Percentiles rank a stretch among this genome's conserved stretches.
Evolutionary conservation across 495 filamentous ascomycete genomes (phyloP).

Genomic region (Trichodelitschia bisporula): DNA sequence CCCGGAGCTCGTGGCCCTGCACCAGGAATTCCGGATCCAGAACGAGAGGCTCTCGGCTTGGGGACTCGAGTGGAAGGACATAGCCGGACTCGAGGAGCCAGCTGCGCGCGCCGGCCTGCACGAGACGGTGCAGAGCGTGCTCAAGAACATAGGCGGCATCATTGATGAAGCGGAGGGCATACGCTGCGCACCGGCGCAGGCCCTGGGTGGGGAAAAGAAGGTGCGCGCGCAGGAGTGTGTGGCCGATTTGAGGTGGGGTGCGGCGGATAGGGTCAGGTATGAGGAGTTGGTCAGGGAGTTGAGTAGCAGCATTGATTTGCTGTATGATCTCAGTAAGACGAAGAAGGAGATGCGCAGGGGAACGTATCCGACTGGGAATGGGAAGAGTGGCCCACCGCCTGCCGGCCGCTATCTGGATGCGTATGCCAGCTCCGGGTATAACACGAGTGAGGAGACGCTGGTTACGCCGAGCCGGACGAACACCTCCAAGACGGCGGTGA

Average conservation of each 20-base stretch:
- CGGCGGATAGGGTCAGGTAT: slow-evolving; percentile 25
- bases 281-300: slow-evolving; percentile 52
- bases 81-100: slow-evolving; percentile 65
- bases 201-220: slow-evolving; percentile 7
- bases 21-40: slow-evolving; percentile 36
- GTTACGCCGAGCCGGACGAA: slow-evolving; percentile 7
- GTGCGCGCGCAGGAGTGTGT: too few relatives aligned
- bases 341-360: slow-evolving; percentile 18
- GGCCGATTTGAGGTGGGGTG: slow-evolving; percentile 18
- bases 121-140: slow-evolving; percentile 68
- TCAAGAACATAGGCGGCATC: slow-evolving; percentile 71
- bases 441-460: slow-evolving; percentile 9
- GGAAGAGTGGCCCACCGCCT: neutral
- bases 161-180: slow-evolving; percentile 64
- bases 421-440: slow-evolving; percentile 6
- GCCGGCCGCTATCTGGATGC: too few relatives aligned
- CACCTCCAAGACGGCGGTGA: neutral
- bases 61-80: slow-evolving; percentile 80
- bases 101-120: slow-evolving; percentile 62
- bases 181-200: slow-evolving; percentile 25
- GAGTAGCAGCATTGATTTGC: slow-evolving; percentile 64
- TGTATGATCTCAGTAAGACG: slow-evolving; percentile 66
- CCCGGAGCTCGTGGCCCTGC: slow-evolving; percentile 27
- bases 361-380: slow-evolving; percentile 4
- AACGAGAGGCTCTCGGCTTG: slow-evolving; percentile 61